A percentile compares a stretch with the other conserved stretches of the same genome.
phyloP scores from a whole-genome alignment of 208 protist species.

The Trypanosoma melophagium region DNA sequence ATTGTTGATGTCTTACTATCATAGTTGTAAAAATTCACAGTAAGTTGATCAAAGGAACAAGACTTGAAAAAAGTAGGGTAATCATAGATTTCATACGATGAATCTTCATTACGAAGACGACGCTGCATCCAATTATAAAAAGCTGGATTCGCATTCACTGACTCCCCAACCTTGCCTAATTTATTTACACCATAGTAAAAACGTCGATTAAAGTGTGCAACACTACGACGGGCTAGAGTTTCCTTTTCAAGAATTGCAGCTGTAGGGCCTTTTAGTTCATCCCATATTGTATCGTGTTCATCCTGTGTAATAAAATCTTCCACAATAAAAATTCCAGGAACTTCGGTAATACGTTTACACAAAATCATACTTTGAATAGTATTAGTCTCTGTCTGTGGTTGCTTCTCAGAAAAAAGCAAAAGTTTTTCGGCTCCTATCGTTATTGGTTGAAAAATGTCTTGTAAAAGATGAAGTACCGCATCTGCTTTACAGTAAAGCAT shows the following conservation, averaged over 20 bases:
- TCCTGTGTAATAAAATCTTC: constrained; percentile 55
- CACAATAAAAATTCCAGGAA: constrained; percentile 63
- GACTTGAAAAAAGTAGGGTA: constrained; percentile 17
- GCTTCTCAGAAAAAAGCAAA: neutral
- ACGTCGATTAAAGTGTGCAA: constrained; percentile 78
- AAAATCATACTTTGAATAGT: constrained; percentile 5
- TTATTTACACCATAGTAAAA: constrained; percentile 76
- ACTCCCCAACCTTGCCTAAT: constrained; percentile 47
- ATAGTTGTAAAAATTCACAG: constrained; percentile 84
- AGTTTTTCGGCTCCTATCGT: constrained; percentile 21
- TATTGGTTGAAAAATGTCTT: constrained; percentile 28
- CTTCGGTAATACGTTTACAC: constrained; percentile 22
- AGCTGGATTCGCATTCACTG: constrained; percentile 48
- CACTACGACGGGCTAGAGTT: constrained; percentile 57
- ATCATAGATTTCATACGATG: constrained; percentile 29
- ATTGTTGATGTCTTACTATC: constrained; percentile 16
- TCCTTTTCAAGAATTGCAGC: constrained; percentile 34
- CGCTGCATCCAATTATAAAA: constrained; percentile 69
- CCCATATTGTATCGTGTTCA: constrained; percentile 56
- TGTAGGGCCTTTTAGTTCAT: constrained; percentile 34
- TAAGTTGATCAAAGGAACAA: constrained; percentile 63
- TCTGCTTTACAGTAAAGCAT: constrained; percentile 24
- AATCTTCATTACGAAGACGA: constrained; percentile 53
- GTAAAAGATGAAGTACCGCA: constrained; percentile 14
- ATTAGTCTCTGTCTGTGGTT: neutral